Conservation (phyloP, 129 eudicot genomes). For the Tanacetum coccineum region DNA sequence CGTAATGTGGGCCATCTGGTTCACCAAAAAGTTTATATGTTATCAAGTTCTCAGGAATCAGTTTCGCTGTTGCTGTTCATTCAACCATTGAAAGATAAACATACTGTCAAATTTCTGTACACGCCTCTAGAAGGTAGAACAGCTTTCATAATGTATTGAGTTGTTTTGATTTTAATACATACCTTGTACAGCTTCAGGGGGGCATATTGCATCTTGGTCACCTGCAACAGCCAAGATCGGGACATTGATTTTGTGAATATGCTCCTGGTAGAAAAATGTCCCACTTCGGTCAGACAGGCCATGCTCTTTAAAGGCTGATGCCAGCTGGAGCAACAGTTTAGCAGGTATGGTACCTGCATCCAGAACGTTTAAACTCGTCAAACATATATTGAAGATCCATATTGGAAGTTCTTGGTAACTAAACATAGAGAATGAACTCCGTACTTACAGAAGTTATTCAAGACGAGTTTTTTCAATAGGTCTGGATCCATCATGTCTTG, state of each 20-base stretch:
- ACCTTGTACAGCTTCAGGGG: slow-evolving; percentile 95
- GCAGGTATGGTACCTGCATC: slow-evolving; percentile 83
- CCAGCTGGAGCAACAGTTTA: slow-evolving; percentile 75
- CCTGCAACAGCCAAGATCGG: slow-evolving; percentile 93
- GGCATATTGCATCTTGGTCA: slow-evolving; percentile 86
- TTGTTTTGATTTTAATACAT: neutral
- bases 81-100: slow-evolving; percentile 4
- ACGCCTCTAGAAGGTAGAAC: neutral
- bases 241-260: slow-evolving; percentile 60
- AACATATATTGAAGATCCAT: too few species aligned
- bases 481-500: slow-evolving; percentile 96
- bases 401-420: too few species aligned
- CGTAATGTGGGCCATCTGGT: slow-evolving; percentile 80
- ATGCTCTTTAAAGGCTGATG: slow-evolving; percentile 68
- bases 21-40: slow-evolving; percentile 82
- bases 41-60: slow-evolving; percentile 66
- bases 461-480: slow-evolving; percentile 68
- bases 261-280: slow-evolving; percentile 76
- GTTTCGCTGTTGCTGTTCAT: slow-evolving; percentile 67
- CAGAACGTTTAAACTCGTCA: slow-evolving; percentile 16
- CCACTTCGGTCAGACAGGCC: slow-evolving; percentile 72
- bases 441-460: slow-evolving; percentile 87
- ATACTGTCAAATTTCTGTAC: neutral
- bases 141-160: neutral
- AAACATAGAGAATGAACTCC: neutral